Evolutionary conservation across 2,329 filamentous ascomycete genomes (phyloP).

Genomic region (Aspergillus vadensis): DNA sequence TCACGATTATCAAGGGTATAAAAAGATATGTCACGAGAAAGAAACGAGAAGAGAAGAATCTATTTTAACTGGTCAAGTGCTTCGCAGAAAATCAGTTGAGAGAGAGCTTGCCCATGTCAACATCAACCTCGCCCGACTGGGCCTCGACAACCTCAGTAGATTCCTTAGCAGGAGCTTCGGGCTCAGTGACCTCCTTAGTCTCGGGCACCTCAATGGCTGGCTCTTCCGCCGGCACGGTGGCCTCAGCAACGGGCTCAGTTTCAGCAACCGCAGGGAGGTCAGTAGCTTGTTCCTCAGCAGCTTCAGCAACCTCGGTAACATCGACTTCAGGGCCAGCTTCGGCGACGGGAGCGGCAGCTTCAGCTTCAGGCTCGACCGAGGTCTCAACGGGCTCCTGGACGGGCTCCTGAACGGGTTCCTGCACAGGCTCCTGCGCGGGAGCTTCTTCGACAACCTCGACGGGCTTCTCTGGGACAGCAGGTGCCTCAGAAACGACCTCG

Average conservation of each 20-base stretch:
- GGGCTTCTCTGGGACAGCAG: conserved; percentile 13
- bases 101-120: conserved; percentile 29
- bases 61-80: conserved; percentile 9
- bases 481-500: conserved; percentile 1
- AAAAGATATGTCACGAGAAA: conserved; percentile 23
- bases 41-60: conserved; percentile 8
- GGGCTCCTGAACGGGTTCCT: neutral
- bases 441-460: conserved; percentile 5
- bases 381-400: conserved; percentile 5
- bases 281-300: conserved; percentile 5
- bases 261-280: conserved; percentile 6
- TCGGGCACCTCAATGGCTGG: neutral
- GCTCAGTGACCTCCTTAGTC: too few relatives aligned
- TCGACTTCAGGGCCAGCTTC: neutral
- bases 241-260: conserved; percentile 12
- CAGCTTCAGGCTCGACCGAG: conserved; percentile 1
- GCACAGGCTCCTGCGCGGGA: conserved; percentile 3
- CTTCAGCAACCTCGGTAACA: neutral
- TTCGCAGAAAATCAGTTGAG: conserved; percentile 21
- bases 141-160: conserved; percentile 40
- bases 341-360: neutral
- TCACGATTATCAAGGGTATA: conserved; percentile 22
- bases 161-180: conserved; percentile 3
- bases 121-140: conserved; percentile 25
- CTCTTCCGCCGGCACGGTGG: neutral